Evolutionary conservation across 495 filamentous ascomycete species (phyloP).

Genomic region (Penicillium verhagenii): DNA sequence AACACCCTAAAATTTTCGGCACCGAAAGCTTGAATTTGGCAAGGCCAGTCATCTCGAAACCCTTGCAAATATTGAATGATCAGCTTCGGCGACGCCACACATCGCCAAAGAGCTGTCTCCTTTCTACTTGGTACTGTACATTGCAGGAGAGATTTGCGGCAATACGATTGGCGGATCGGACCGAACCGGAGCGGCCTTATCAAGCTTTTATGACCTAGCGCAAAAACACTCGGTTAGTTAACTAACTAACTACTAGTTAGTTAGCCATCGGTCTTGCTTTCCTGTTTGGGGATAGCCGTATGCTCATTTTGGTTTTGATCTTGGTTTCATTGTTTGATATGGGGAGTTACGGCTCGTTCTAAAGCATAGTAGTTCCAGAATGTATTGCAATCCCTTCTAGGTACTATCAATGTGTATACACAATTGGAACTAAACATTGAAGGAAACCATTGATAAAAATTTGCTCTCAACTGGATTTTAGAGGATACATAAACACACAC

Average conservation of each 20-base stretch:
- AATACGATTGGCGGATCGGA: not conserved
- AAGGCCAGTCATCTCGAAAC: conserved; percentile 39
- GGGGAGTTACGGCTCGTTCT: no score
- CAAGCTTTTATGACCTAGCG: not conserved
- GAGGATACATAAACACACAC: no score
- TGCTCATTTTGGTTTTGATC: not conserved
- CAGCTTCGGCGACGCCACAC: conserved; percentile 26
- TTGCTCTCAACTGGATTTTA: no score
- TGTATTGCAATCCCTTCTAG: no score
- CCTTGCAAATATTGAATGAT: conserved; percentile 25
- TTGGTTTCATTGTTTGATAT: not conserved
- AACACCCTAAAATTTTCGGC: conserved; percentile 35
- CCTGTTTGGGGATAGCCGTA: not conserved
- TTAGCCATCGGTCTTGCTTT: not conserved
- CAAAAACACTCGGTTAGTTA: not conserved
- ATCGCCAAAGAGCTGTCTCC: not conserved
- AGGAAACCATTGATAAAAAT: no score
- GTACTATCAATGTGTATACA: no score
- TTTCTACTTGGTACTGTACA: not conserved
- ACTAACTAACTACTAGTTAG: no score
- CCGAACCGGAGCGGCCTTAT: not conserved
- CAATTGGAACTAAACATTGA: no score
- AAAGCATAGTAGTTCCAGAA: no score
- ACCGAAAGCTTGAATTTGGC: conserved; percentile 32
- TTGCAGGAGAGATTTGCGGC: not conserved